These are phyloP conservation scores for Mycosphaerelloides madeirae DNA, from an alignment of 2,329 filamentous ascomycete species.

Conservation along the genomic window DNA sequence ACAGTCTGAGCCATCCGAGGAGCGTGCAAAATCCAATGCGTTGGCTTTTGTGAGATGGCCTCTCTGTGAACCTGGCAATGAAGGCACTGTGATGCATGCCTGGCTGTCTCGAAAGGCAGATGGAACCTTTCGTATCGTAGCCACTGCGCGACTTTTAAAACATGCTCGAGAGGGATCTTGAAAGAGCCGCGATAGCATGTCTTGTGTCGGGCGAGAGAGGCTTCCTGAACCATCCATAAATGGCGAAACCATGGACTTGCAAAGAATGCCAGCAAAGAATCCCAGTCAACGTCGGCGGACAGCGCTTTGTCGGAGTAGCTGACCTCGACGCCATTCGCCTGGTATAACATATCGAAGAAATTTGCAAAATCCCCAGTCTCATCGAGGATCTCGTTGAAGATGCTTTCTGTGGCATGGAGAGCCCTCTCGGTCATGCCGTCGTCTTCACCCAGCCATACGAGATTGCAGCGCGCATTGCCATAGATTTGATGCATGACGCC, in stretches of 20 bases:
- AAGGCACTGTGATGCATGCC: no score
- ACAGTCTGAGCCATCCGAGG: no score
- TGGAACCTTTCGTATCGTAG: no score
- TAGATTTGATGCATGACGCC: conserved; percentile 14
- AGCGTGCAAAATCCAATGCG: no score
- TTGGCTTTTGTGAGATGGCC: no score
- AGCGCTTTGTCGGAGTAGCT: not conserved
- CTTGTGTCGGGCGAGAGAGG: no score
- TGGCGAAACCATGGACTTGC: conserved; percentile 9
- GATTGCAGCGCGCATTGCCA: not conserved
- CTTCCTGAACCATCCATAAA: no score
- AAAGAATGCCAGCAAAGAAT: conserved; percentile 2
- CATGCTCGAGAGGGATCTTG: no score
- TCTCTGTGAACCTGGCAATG: no score
- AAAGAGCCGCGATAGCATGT: no score
- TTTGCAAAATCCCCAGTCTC: not conserved
- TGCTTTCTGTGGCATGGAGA: not conserved
- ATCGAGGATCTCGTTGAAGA: not conserved
- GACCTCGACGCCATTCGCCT: not conserved
- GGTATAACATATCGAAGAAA: not conserved
- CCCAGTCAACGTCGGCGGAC: not conserved
- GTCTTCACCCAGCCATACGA: conserved; percentile 1
- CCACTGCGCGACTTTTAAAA: no score
- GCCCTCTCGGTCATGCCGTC: not conserved
- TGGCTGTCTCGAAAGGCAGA: no score